These are phyloP conservation scores for Jamesozyma lodderae DNA, from an alignment of 805 yeast species.

Conservation along the genomic window DNA sequence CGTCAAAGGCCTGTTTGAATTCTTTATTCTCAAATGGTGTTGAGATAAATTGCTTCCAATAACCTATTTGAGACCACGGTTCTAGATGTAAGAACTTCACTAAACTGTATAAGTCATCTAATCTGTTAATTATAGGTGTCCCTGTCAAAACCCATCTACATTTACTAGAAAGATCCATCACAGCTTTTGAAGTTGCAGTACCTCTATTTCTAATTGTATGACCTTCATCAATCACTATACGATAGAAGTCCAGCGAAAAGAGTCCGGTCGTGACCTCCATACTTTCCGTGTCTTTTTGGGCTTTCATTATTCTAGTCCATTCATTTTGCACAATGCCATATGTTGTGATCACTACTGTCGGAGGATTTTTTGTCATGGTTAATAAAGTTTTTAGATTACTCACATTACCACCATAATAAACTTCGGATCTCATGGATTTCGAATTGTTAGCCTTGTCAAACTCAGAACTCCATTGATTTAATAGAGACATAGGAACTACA, in stretches of 20 bases:
- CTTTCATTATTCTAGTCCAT: conserved; percentile 38
- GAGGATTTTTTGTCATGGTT: conserved; percentile 39
- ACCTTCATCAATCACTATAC: conserved; percentile 83
- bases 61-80: conserved; percentile 81
- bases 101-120: conserved; percentile 78
- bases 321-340: conserved; percentile 83
- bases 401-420: conserved; percentile 69
- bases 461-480: conserved; percentile 87
- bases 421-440: conserved; percentile 37
- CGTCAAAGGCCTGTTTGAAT: conserved; percentile 62
- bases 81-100: conserved; percentile 67
- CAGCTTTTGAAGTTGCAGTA: conserved; percentile 72
- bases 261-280: conserved; percentile 39
- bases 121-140: conserved; percentile 80
- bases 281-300: conserved; percentile 1
- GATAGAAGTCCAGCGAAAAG: conserved; percentile 61
- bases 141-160: conserved; percentile 87
- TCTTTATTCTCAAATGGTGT: conserved; percentile 72
- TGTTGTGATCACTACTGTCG: conserved; percentile 69
- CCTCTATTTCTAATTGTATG: conserved; percentile 76
- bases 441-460: conserved; percentile 49
- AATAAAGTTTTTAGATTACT: conserved; percentile 42
- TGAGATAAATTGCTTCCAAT: conserved; percentile 83
- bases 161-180: conserved; percentile 52
- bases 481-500: conserved; percentile 81